Base-by-base conservation (phyloP, 176 grass and related monocot genomes). In the Aegilops tauschii region DNA sequence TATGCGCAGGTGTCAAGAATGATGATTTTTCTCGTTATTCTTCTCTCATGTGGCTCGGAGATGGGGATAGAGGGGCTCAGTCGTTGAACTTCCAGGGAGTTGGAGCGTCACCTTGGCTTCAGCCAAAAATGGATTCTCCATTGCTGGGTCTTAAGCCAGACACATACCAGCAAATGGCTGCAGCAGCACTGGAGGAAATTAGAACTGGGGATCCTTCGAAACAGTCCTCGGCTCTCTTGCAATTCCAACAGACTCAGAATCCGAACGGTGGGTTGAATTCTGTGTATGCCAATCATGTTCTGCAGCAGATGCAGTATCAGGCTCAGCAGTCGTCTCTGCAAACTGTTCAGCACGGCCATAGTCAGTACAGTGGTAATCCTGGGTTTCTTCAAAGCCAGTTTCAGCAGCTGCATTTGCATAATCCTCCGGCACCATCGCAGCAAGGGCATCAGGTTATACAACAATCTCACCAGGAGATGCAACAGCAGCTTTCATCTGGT, bases 81-180 rank as follows among this genome's bases (percentile, higher is more conserved):
- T 93, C 93, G 44, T 77, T 98, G 81, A 95, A 92, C 84, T 95
- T 98, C 75, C 96, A 90, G 84, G 95, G 93, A 82, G 69, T 91
- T 89, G 96, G 96, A 47, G 63, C 76, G 47, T 87, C 88, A 81
- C 89, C 93, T 18, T 95, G 93, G 93, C 86, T 91, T 77, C 95
- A 98, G 68, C 89, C 87, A 75, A 92, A 81, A 79, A 36, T 90
- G 21, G 86, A 90, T 80, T 78, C 92, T 81, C 67, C 89, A 77
- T 69, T 90, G 82, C 61, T 89, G 58, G 85, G 91, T 69, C 39
- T 98, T 67, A 91, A 98, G 74, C 88, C 96, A 35, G 93, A 93
- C 79, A 87, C 92, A 68, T 95, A 95, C 84, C 96, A 95, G 85
- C 90, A 94, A 86, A 95, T 94, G 96, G 96, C 96, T 86, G 86